Evolutionary conservation across 495 filamentous ascomycete species (phyloP), one percentile per base, ranked within the genome.

Genomic region (Terfezia claveryi): DNA sequence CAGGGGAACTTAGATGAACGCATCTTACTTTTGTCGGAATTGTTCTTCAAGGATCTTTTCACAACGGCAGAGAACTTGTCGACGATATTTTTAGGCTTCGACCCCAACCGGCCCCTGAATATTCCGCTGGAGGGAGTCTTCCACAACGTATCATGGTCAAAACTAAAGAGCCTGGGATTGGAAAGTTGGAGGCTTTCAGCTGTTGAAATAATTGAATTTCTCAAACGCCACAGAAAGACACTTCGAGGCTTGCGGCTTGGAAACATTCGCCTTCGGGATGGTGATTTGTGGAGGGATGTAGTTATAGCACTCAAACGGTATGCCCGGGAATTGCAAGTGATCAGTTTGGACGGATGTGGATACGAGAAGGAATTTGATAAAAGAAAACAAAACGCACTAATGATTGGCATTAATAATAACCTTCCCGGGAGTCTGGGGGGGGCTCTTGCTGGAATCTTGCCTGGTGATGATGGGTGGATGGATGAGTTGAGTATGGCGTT

Each of bases 51-150:
- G 11, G 36, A 60, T 20, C 61, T 65, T 57, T 62, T 60, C 49
- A 49, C 51, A 20, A 55, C 56, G 14, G 61, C 63, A 10, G 53
- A 56, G 37, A 65, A 62, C 36, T 52, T 65, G 44, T 59, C 59
- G 10, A 62, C 62, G 49, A 36, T 65, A 51, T 62, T 65, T 60
- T 54, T 65, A 36, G 62, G 63, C 37, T 65, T 65, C 36, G 61
- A 60, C 4, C 63, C 62, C 20, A 59, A 59, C 17, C 55, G 62
- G 54, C 63, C 63, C 38, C 59, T 65, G n/a, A 60, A 62, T 20
- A 57, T 65, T 23, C 63, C 63, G 1, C 51, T 65, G 37, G 54
- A 65, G 16, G 58, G 62, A n/a, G 62, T 62, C 17, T 65, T 65
- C 56, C 62, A 65, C 50, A 54, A 57, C 49, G 57, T 54, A 51